Base-by-base conservation (phyloP, 2,329 filamentous ascomycete species). In the Huntiella abstrusa region DNA sequence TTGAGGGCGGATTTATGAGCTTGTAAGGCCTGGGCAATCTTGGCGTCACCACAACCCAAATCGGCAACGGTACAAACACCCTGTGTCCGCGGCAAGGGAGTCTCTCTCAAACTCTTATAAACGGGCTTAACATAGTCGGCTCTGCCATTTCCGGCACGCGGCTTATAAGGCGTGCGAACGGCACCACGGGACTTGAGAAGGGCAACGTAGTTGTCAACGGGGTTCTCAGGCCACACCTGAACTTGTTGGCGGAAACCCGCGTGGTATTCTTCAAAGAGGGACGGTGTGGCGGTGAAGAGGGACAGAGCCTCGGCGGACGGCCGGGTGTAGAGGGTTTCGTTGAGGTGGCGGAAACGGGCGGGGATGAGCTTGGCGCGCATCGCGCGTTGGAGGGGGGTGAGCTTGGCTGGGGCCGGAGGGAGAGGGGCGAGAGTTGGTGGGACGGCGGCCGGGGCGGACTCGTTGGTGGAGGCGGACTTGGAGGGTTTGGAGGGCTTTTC, bases 251-350 rank as follows among this genome's bases (percentile, higher is more conserved):
- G 81, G 70, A 98, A 98, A 33, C 91, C 91, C 51, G 86, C 80
- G 64, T 98, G 91, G 63, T 98, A 98, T 63, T 96, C 87, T 54
- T 76, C 71, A 64, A 96, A 98, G 71, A 96, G 87, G 58, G 93
- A 84, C 0, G 91, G 91, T 43, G 83, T 84, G 33, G 81, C 69
- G 44, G 75, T 68, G 66, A 98, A 96, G 17, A 96, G 75, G 43
- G 71, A 65, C 54, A 91, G 76, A n/a, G 91, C 83, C 53, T 91
- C 77, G 33, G 69, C 68, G 0, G 91, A 98, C 1, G 87, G 83
- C 5, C 80, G 83, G 4, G 88, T 96, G 66, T 98, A 98, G 11
- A 98, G 77, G 0, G 85, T 88, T 66, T 98, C 83, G 62, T 98
- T 98, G 51, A 98, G 77, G 62, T 96, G 86, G 52, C 91, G 85